These are phyloP conservation scores for Epichloe festucae DNA, from an alignment of 2,329 filamentous ascomycete species.

Conservation along the genomic window DNA sequence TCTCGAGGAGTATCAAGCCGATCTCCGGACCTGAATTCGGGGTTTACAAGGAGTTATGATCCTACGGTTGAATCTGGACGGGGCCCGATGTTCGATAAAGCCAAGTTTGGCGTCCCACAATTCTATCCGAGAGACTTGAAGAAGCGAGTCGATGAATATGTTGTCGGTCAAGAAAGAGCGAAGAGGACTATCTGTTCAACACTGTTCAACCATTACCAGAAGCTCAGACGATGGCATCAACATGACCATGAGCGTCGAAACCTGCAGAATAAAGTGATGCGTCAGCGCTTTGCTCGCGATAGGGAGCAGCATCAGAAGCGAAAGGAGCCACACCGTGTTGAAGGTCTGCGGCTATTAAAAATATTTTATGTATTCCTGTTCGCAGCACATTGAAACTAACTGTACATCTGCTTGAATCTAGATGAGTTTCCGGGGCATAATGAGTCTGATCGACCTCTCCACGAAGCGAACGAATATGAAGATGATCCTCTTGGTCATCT, in stretches of 20 bases:
- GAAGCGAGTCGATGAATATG: conserved; percentile 85
- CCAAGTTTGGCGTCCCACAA: conserved; percentile 44
- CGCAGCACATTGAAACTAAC: conserved; percentile 9
- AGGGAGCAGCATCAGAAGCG: conserved; percentile 41
- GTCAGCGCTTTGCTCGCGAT: conserved; percentile 59
- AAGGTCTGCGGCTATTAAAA: conserved; percentile 43
- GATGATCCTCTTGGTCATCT: conserved; percentile 27
- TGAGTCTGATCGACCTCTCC: conserved; percentile 31
- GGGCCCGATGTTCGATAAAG: conserved; percentile 47
- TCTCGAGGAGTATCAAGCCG: conserved; percentile 21
- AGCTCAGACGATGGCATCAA: conserved; percentile 64
- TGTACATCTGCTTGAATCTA: conserved; percentile 25
- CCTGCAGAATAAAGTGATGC: conserved; percentile 49
- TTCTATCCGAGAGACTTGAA: conserved; percentile 64
- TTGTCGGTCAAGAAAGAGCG: conserved; percentile 87
- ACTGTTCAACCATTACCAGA: conserved; percentile 94
- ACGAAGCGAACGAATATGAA: conserved; percentile 21
- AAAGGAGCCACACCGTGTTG: conserved; percentile 57
- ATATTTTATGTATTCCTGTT: not conserved
- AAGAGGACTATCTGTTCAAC: conserved; percentile 89
- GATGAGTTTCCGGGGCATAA: conserved; percentile 43
- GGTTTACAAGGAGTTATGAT: conserved; percentile 48
- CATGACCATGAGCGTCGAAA: conserved; percentile 56
- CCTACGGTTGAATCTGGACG: conserved; percentile 38
- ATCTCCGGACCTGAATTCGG: conserved; percentile 39